Base-by-base conservation (phyloP, 75 land plant species). In the Gnetum montanum region DNA sequence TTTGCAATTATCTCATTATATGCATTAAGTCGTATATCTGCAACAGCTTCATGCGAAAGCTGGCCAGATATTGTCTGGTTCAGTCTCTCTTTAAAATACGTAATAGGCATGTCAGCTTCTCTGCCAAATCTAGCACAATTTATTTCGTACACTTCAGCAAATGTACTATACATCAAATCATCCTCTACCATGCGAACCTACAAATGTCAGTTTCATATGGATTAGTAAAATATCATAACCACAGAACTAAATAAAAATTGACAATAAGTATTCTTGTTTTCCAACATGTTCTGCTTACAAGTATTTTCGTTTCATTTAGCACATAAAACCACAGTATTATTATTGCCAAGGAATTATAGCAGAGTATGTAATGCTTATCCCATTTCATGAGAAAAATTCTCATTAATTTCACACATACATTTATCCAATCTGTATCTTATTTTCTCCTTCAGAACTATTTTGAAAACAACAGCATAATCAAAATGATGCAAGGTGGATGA, bases 121-220 rank as follows among this genome's bases (percentile, higher is more conserved):
- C 93, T 76, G 48, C 90, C 84, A 55, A 83, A 82, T 52, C 99
- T 71, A 46, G 97, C 88, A 84, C 97, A 90, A 49, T 95, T 85
- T 23, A 90, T 84, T 65, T 95, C 99, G 67, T 95, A 95, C 12
- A 95, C 99, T 72, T 95, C 99, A 49, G 89, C 92, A 69, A 95
- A 90, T 6, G 97, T 95, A 78, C 93, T 86, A 52, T 90, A 95
- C 97, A 90, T 90, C 58, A 86, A 50, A 65, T 95, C 99, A 70
- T 95, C 99, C 69, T 95, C 99, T 48, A 95, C 99, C 88, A 95
- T 72, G 13, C 99, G 84, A 7, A 95, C 99, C 99, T 88, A 57
- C 29, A 31, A 10, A 6, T 45, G 13, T 11, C 23, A 24, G 53
- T 12, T 8, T 8, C 12, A 53, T 16, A 8, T 1, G 11, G 19